Base-by-base conservation (phyloP, 164 flowering plant genomes). In the Saururus chinensis region DNA sequence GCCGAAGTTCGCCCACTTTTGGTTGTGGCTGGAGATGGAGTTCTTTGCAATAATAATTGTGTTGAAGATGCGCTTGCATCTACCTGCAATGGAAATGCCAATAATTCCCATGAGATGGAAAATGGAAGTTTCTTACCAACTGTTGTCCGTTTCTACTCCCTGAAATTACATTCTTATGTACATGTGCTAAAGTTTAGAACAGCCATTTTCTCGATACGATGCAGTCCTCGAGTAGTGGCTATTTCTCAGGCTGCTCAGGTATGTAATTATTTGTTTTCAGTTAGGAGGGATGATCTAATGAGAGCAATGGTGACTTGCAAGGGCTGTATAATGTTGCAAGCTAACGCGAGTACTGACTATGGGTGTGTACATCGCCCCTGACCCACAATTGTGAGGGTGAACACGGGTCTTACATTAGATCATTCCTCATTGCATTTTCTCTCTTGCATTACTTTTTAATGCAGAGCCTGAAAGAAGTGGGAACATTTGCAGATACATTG, bases 161-260 rank as follows among this genome's bases (percentile, higher is more conserved):
- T 86, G 67, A 79, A 66, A 60, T 84, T 91, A 41, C 86, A 83
- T 35, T 82, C 91, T 40, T 86, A 80, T 70, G 86, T 86, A 24
- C 87, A 84, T 67, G 65, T 59, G 21, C 60, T 89, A 42, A 83
- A 82, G 82, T 86, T 89, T 66, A 77, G 89, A 66, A 82, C 93
- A 25, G 74, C 64, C 57, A 75, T 89, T 64, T 82, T 72, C 75
- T 81, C 87, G 11, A 86, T 89, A 22, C 80, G 87, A 66, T 83
- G 96, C 82, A 89, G 96, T 56, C 56, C 85, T 65, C 84, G 86
- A 49, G 76, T 86, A 66, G 76, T 86, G 56, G 93, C 91, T 67
- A 66, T 89, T 56, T 74, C 81, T 60, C 92, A 79, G 69, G 77
- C 87, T 70, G 60, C 85, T 73, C 92, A 89, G 91, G 96, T 86